Conservation (phyloP, 2,329 filamentous ascomycete genomes). For the Lasiodiplodia sp. region DNA sequence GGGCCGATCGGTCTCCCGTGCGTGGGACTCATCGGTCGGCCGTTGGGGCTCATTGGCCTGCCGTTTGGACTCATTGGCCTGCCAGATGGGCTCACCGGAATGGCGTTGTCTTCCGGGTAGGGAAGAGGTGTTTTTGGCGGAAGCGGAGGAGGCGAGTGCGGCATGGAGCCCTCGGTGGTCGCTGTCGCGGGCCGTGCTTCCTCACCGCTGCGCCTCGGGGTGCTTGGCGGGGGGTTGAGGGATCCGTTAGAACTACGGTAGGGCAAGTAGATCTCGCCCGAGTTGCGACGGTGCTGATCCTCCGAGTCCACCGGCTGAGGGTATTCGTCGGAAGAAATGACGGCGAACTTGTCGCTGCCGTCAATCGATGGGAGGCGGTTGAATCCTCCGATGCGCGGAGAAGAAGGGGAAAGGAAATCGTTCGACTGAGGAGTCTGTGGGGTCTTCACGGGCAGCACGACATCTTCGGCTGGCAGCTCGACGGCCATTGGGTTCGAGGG, state of each 20-base stretch:
- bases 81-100: neutral
- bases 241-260: constrained; percentile 30
- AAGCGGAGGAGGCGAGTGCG: constrained; percentile 44
- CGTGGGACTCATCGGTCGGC: constrained; percentile 15
- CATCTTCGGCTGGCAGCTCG: constrained; percentile 66
- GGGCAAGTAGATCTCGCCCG: constrained; percentile 16
- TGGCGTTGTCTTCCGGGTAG: neutral
- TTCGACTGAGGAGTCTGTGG: constrained; percentile 35
- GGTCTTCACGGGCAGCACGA: constrained; percentile 42
- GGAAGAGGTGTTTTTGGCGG: constrained; percentile 51
- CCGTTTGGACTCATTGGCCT: constrained; percentile 39
- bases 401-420: constrained; percentile 55
- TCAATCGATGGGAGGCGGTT: constrained; percentile 40
- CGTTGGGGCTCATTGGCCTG: constrained; percentile 29
- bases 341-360: constrained; percentile 76
- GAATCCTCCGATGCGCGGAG: constrained; percentile 42
- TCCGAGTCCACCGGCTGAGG: constrained; percentile 48
- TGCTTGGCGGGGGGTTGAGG: constrained; percentile 13
- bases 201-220: constrained; percentile 42
- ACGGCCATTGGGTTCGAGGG: constrained; percentile 59
- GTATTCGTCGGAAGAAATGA: constrained; percentile 66
- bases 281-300: constrained; percentile 31
- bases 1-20: constrained; percentile 43
- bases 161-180: constrained; percentile 34
- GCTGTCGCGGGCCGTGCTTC: constrained; percentile 34